These are phyloP conservation scores for Globisporangium alternatum DNA, from an alignment of 352 stramenopile species.

Conservation along the genomic window DNA sequence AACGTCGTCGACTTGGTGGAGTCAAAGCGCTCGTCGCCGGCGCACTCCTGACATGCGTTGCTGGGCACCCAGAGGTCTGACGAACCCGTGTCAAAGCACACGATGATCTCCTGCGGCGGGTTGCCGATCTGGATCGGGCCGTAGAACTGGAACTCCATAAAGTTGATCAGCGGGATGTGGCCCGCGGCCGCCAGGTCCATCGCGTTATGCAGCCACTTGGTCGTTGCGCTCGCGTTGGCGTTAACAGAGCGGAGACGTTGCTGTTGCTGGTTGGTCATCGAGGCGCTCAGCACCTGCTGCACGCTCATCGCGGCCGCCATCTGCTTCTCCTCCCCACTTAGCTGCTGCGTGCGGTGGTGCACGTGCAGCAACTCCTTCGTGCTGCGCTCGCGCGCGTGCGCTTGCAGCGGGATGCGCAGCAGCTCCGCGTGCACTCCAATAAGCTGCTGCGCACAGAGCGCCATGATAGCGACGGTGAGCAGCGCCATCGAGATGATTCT, in stretches of 20 bases:
- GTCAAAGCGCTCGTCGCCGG: slow-evolving; percentile 52
- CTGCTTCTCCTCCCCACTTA: neutral
- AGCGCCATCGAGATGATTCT: neutral
- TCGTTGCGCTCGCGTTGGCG: neutral
- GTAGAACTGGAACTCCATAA: slow-evolving; percentile 85
- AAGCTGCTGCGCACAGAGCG: neutral
- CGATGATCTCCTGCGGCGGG: slow-evolving; percentile 64
- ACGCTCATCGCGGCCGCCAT: slow-evolving; percentile 5
- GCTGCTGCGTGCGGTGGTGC: slow-evolving; percentile 21
- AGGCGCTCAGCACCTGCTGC: neutral
- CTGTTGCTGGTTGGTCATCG: neutral
- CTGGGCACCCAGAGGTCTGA: slow-evolving; percentile 77
- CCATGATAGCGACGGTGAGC: neutral
- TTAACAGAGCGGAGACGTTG: neutral
- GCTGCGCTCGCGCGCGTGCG: slow-evolving; percentile 23
- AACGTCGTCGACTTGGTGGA: slow-evolving; percentile 47
- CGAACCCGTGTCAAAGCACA: slow-evolving; percentile 84
- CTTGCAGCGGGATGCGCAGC: slow-evolving; percentile 43
- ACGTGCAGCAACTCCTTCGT: slow-evolving; percentile 34
- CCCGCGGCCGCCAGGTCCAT: slow-evolving; percentile 31
- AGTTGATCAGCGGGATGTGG: slow-evolving; percentile 68
- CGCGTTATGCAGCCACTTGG: slow-evolving; percentile 23
- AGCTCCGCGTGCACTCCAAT: neutral
- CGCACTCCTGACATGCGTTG: slow-evolving; percentile 49
- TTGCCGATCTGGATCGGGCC: slow-evolving; percentile 59